These are phyloP conservation scores for Pyrenophora graminea DNA, from an alignment of 2,329 filamentous ascomycete genomes.

Conservation along the genomic window DNA sequence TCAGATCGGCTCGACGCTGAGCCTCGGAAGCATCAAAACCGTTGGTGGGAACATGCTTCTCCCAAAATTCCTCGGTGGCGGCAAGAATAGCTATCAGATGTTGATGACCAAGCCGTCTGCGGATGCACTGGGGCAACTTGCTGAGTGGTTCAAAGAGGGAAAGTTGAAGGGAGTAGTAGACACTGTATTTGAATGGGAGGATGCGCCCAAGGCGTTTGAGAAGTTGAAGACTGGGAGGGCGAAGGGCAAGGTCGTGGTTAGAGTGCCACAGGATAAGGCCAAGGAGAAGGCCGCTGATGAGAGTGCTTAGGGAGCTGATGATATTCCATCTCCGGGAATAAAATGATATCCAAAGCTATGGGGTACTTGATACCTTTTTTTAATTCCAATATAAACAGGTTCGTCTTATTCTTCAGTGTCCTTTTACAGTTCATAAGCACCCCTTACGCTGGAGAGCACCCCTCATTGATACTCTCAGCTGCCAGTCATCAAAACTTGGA, in stretches of 20 bases:
- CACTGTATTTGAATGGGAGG: slow-evolving; percentile 59
- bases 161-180: slow-evolving; percentile 63
- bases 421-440: too few relatives aligned
- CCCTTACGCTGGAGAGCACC: too few relatives aligned
- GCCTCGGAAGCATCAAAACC: slow-evolving; percentile 30
- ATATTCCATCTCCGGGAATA: neutral
- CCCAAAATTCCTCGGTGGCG: slow-evolving; percentile 57
- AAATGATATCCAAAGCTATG: too few relatives aligned
- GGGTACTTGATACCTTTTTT: too few relatives aligned
- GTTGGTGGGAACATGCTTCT: slow-evolving; percentile 48
- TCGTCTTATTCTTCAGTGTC: neutral
- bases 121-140: slow-evolving; percentile 57
- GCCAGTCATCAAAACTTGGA: too few relatives aligned
- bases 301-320: neutral
- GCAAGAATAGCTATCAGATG: slow-evolving; percentile 51
- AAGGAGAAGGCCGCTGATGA: slow-evolving; percentile 17
- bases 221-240: slow-evolving; percentile 61
- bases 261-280: slow-evolving; percentile 31
- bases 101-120: slow-evolving; percentile 45
- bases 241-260: slow-evolving; percentile 63
- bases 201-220: slow-evolving; percentile 62
- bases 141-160: slow-evolving; percentile 60
- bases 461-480: too few relatives aligned
- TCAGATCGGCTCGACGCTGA: slow-evolving; percentile 29
- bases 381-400: too few relatives aligned